Base-by-base conservation (phyloP, 2,329 filamentous ascomycete genomes). In the Aspergillus novofumigatus region DNA sequence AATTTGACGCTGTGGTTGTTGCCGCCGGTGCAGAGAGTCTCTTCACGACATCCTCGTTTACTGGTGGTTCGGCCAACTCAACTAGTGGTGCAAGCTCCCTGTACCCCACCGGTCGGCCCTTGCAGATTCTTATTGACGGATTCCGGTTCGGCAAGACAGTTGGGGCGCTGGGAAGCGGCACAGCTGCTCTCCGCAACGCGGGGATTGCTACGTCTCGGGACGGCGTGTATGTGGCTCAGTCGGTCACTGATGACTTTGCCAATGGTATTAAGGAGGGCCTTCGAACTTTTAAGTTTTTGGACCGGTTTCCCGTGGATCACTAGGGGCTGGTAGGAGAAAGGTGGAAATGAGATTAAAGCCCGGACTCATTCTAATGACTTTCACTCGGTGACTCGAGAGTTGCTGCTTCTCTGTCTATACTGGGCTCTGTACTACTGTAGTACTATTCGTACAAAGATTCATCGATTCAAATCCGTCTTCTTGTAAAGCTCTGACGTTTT, bases 71-170 rank as follows among this genome's bases (percentile, higher is more conserved):
- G 10, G 62, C 68, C 4, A 41, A 23, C 14, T 68, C 70, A 20
- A 69, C 69, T 20, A 70, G 70, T 0, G 68, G 68, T 23, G 83
- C 81, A 3, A 78, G 84, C 1, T 78, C 86, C 0, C 75, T 90
- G 6, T 91, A 82, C 71, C 88, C 88, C 0, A 76, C 81, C 1
- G 84, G 84, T 1, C 79, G 86, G 0, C 88, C 88, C 0, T 71
- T 80, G 2, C 81, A 88, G 75, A 86, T 91, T 52, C 69, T 90
- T 20, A 68, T 78, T 17, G 83, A 86, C 65, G 83, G 80, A 0
- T 91, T 85, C 74, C 77, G 83, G 25, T 91, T 85, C 77, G 88
- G 87, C 3, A 91, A 91, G 78, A 85, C 88, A 0, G 76, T 91
- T 25, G 86, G 78, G 14, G 83, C 82, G 28, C 62, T 89, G 1